Evolutionary conservation across 2,329 filamentous ascomycete species (phyloP).

Genomic region (Keithomyces neogunnii): DNA sequence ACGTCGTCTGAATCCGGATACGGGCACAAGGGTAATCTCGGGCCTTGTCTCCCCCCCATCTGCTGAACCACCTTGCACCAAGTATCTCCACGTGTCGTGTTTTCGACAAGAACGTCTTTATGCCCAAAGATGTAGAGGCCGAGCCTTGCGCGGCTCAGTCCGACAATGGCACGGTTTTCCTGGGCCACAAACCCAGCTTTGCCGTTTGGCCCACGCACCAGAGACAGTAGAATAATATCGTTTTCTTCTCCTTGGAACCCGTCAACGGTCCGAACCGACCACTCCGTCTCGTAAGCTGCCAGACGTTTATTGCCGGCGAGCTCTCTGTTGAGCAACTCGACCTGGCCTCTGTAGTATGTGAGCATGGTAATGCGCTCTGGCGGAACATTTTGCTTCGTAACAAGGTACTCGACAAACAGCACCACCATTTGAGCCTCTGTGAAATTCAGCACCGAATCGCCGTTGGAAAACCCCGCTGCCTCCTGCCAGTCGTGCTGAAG

Average conservation of each 20-base stretch:
- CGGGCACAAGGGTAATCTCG: conserved; percentile 10
- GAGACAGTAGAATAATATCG: conserved; percentile 69
- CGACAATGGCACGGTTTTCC: conserved; percentile 48
- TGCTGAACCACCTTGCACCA: conserved; percentile 33
- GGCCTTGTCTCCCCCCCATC: conserved; percentile 29
- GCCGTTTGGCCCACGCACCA: conserved; percentile 60
- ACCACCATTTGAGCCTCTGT: conserved; percentile 71
- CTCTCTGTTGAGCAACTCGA: conserved; percentile 50
- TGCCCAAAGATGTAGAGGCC: conserved; percentile 87
- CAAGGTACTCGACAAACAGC: conserved; percentile 62
- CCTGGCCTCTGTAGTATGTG: conserved; percentile 83
- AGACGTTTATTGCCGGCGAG: conserved; percentile 27
- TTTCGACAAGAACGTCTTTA: conserved; percentile 40
- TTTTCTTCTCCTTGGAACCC: conserved; percentile 91
- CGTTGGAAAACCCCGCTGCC: conserved; percentile 23
- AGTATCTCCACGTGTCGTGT: conserved; percentile 26
- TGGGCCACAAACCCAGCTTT: conserved; percentile 67
- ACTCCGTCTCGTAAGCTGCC: conserved; percentile 20
- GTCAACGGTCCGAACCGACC: conserved; percentile 72
- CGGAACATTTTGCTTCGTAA: conserved; percentile 51
- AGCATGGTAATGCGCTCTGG: conserved; percentile 63
- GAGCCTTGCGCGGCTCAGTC: conserved; percentile 60
- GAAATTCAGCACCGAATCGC: conserved; percentile 56
- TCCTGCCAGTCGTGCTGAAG: conserved; percentile 41
- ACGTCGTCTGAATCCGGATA: conserved; percentile 41